Evolutionary conservation across 2,329 filamentous ascomycete species (phyloP).

Genomic region (Aureobasidium uvarum): DNA sequence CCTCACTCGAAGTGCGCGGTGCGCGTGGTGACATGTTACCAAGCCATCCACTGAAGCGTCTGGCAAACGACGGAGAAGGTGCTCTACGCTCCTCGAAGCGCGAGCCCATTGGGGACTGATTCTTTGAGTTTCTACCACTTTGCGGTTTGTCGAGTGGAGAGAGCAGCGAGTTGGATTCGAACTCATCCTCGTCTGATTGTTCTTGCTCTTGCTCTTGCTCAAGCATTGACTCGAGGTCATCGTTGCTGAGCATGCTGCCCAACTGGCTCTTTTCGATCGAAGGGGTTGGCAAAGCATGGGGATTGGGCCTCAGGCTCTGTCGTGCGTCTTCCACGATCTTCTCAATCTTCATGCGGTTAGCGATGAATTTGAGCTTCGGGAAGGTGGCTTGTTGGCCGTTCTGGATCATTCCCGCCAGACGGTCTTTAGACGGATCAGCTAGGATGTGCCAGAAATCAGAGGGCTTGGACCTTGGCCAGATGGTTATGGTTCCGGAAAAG

Average conservation of each 20-base stretch:
- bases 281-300: slow-evolving; percentile 36
- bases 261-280: slow-evolving; percentile 30
- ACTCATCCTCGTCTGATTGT: slow-evolving; percentile 33
- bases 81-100: slow-evolving; percentile 6
- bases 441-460: slow-evolving; percentile 86
- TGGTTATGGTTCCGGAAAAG: slow-evolving; percentile 91
- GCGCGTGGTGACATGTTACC: slow-evolving; percentile 31
- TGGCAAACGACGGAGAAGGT: slow-evolving; percentile 36
- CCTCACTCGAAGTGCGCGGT: slow-evolving; percentile 32
- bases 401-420: slow-evolving; percentile 84
- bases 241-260: slow-evolving; percentile 46
- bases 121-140: slow-evolving; percentile 2
- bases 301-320: slow-evolving; percentile 40
- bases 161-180: slow-evolving; percentile 34
- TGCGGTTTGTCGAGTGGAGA: slow-evolving; percentile 26
- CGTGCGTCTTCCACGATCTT: slow-evolving; percentile 60
- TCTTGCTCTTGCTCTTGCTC: slow-evolving; percentile 39
- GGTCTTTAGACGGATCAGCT: slow-evolving; percentile 71
- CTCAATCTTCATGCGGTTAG: slow-evolving; percentile 83
- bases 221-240: slow-evolving; percentile 48
- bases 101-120: slow-evolving; percentile 1
- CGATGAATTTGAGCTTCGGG: slow-evolving; percentile 87
- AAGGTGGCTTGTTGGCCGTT: slow-evolving; percentile 87
- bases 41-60: slow-evolving; percentile 37
- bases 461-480: slow-evolving; percentile 80